Evolutionary conservation across 805 yeast species (phyloP).

Genomic region (Hermanozyma aechmeae): DNA sequence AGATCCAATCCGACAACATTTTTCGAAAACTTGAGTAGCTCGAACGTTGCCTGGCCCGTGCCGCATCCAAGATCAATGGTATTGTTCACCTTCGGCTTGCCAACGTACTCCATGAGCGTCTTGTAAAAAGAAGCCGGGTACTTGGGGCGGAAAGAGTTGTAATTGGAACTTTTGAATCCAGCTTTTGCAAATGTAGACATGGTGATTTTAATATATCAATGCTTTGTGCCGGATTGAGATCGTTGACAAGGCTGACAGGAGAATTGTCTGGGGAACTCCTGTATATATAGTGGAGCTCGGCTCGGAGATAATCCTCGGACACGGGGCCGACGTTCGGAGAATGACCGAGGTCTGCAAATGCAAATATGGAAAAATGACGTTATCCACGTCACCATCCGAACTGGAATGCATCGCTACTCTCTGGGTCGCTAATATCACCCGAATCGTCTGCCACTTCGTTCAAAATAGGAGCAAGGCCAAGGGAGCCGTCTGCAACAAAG

Average conservation of each 20-base stretch:
- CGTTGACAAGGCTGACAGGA: no score
- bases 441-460: constrained; percentile 2
- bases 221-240: no score
- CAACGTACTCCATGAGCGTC: constrained; percentile 16
- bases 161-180: constrained; percentile 23
- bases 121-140: constrained; percentile 34
- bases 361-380: no score
- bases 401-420: not conserved
- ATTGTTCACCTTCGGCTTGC: constrained; percentile 8
- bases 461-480: constrained; percentile 64
- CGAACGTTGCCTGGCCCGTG: constrained; percentile 42
- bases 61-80: constrained; percentile 44
- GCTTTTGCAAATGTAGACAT: constrained; percentile 27
- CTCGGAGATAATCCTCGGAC: no score
- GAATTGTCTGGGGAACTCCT: not conserved
- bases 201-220: no score
- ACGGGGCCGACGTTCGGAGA: no score
- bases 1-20: constrained; percentile 38
- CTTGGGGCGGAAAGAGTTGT: constrained; percentile 36
- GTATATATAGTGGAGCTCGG: no score
- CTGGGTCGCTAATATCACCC: not conserved
- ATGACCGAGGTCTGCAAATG: no score
- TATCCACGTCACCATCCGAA: not conserved
- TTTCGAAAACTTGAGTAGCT: constrained; percentile 28
- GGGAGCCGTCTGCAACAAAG: constrained; percentile 75